phyloP scores from a whole-genome alignment of 2,329 filamentous ascomycete species.

The Ploettnerulaceae sp. region DNA sequence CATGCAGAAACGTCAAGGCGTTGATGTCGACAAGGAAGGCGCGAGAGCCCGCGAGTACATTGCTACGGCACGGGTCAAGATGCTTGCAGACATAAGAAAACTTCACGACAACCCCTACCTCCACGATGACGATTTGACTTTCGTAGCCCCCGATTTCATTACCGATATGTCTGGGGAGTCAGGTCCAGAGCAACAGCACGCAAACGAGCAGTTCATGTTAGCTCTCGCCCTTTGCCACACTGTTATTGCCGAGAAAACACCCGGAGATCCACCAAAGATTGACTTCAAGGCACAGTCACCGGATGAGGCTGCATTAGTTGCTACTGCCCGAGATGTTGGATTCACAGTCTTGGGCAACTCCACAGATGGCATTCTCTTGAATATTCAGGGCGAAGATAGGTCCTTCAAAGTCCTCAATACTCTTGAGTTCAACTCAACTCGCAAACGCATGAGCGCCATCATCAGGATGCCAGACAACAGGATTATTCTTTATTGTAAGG shows the following conservation, averaged over 20 bases:
- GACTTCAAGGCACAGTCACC: slow-evolving; percentile 97
- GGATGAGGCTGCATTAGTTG: slow-evolving; percentile 89
- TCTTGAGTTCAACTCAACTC: slow-evolving; percentile 93
- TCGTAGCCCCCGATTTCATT: slow-evolving; percentile 86
- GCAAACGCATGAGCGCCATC: slow-evolving; percentile 97
- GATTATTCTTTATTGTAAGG: slow-evolving; percentile 94
- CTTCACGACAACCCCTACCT: slow-evolving; percentile 89
- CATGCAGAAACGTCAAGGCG: slow-evolving; percentile 86
- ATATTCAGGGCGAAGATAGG: slow-evolving; percentile 79
- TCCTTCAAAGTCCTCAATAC: slow-evolving; percentile 88
- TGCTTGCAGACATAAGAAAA: slow-evolving; percentile 67
- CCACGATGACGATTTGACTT: slow-evolving; percentile 83
- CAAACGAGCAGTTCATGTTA: slow-evolving; percentile 89
- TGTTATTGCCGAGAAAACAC: slow-evolving; percentile 83
- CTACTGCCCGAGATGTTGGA: slow-evolving; percentile 90
- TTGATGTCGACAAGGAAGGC: slow-evolving; percentile 78
- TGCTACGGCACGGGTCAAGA: slow-evolving; percentile 66
- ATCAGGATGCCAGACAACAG: slow-evolving; percentile 87
- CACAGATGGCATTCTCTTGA: slow-evolving; percentile 76
- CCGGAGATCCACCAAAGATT: slow-evolving; percentile 86
- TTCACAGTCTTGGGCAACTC: slow-evolving; percentile 85
- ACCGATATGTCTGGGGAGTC: slow-evolving; percentile 74
- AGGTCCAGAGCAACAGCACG: slow-evolving; percentile 68
- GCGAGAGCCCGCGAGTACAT: slow-evolving; percentile 72
- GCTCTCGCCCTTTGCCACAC: slow-evolving; percentile 94